Conservation (phyloP, 768 basidiomycete species). For the Pisolithus marmoratus region DNA sequence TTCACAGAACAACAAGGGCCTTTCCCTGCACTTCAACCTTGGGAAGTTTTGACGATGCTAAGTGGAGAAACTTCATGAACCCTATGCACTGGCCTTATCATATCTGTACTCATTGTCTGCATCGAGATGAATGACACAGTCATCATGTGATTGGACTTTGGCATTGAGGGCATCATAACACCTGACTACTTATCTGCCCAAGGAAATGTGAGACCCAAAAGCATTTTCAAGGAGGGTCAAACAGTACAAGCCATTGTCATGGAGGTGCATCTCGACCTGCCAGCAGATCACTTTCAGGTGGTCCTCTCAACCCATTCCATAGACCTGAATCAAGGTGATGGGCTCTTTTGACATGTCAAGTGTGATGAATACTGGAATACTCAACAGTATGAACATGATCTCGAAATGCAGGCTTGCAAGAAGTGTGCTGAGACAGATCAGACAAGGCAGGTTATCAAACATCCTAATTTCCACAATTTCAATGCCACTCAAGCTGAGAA, state of each 20-base stretch:
- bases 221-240: conserved; percentile 70
- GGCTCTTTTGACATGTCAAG: conserved; percentile 51
- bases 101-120: conserved; percentile 58
- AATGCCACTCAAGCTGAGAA: conserved; percentile 86
- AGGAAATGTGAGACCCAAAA: conserved; percentile 33
- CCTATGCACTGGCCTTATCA: too few relatives aligned
- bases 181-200: conserved; percentile 52
- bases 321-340: conserved; percentile 61
- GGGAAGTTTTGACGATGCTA: too few relatives aligned
- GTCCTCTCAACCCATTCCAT: conserved; percentile 65
- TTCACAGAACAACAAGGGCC: conserved; percentile 67
- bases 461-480: conserved; percentile 97
- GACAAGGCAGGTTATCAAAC: conserved; percentile 85
- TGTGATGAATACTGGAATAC: conserved; percentile 63
- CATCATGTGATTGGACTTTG: conserved; percentile 79
- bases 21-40: too few relatives aligned
- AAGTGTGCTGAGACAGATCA: too few relatives aligned
- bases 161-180: conserved; percentile 78
- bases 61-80: too few relatives aligned
- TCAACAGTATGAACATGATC: conserved; percentile 57
- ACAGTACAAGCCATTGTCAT: conserved; percentile 76
- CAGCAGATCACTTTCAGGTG: conserved; percentile 59
- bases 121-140: conserved; percentile 35
- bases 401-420: conserved; percentile 70
- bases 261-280: conserved; percentile 56